phyloP scores from a whole-genome alignment of 148 eudicot species.

The Persicaria tinctoria region DNA sequence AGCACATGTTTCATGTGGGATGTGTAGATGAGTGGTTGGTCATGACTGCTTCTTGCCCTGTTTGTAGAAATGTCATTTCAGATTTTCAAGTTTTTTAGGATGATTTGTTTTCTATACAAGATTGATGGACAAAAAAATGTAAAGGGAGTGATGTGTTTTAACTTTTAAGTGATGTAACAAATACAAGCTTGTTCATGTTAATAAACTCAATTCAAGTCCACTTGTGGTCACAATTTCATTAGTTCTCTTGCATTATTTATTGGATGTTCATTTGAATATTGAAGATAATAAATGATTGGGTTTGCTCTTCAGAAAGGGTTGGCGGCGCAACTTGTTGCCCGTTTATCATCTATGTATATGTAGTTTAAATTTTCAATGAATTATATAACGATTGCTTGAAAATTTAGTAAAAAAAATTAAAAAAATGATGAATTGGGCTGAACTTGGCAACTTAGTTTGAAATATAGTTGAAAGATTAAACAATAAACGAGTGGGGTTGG shows the following conservation, averaged over 20 bases:
- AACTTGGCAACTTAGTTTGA: no score
- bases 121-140: not conserved
- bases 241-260: not conserved
- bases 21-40: slow-evolving; percentile 39
- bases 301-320: no score
- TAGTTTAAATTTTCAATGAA: no score
- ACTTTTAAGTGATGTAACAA: not conserved
- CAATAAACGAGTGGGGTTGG: no score
- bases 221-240: not conserved
- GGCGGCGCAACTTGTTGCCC: no score
- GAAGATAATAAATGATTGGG: no score
- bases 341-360: no score
- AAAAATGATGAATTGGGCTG: no score
- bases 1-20: slow-evolving; percentile 27
- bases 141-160: not conserved
- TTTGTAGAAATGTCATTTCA: slow-evolving; percentile 22
- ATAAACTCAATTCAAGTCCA: not conserved
- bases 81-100: not conserved
- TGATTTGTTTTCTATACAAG: not conserved
- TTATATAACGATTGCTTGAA: no score
- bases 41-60: slow-evolving; percentile 30
- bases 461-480: no score
- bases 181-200: not conserved
- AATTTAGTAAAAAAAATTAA: no score
- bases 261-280: no score